Evolutionary conservation across 2,329 filamentous ascomycete species (phyloP).

Genomic region (Stenocarpella maydis): DNA sequence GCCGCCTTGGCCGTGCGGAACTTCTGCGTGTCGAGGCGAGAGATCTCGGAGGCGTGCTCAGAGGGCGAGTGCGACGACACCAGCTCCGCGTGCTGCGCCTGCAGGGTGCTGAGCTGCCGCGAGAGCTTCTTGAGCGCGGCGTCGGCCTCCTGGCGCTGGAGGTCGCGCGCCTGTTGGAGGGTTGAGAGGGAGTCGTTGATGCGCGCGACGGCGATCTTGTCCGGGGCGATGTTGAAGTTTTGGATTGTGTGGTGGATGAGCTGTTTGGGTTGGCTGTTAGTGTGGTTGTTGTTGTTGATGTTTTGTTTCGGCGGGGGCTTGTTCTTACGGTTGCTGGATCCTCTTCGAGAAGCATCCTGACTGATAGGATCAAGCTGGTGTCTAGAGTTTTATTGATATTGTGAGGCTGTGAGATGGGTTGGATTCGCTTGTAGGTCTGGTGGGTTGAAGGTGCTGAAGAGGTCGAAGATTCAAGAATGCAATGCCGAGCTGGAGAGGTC

Average conservation of each 20-base stretch:
- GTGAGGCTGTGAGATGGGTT: no score
- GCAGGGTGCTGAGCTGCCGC: slow-evolving; percentile 78
- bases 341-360: slow-evolving; percentile 91
- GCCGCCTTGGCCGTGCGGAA: slow-evolving; percentile 94
- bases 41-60: slow-evolving; percentile 83
- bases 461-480: neutral
- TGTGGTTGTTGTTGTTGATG: slow-evolving; percentile 33
- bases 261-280: slow-evolving; percentile 52
- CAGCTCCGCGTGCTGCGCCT: slow-evolving; percentile 80
- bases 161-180: slow-evolving; percentile 83
- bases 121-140: slow-evolving; percentile 74
- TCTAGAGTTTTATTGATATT: neutral
- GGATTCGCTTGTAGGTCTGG: neutral
- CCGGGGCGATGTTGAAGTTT: slow-evolving; percentile 94
- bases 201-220: slow-evolving; percentile 84
- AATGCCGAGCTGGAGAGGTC: neutral
- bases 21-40: slow-evolving; percentile 89
- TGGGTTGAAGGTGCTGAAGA: neutral
- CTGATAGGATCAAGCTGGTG: slow-evolving; percentile 31
- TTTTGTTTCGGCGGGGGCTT: slow-evolving; percentile 25
- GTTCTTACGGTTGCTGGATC: slow-evolving; percentile 82
- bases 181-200: slow-evolving; percentile 84
- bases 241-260: slow-evolving; percentile 90
- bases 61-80: slow-evolving; percentile 77
- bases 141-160: slow-evolving; percentile 77